Evolutionary conservation across 2,329 filamentous ascomycete species (phyloP).

Genomic region (Mycosphaerella sp.): DNA sequence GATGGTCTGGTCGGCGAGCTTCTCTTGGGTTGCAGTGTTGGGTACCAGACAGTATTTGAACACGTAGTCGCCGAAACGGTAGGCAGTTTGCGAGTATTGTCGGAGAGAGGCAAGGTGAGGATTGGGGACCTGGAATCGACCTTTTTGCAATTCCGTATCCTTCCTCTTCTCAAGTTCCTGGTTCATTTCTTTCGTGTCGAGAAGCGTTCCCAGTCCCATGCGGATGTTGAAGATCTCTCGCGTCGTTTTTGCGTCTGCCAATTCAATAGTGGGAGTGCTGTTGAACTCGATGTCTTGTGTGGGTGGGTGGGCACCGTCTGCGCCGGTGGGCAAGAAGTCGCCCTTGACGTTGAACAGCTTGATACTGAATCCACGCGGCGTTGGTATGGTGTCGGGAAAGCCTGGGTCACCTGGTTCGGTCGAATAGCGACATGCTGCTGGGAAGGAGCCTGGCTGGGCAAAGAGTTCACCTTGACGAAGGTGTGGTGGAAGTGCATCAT

Average conservation of each 20-base stretch:
- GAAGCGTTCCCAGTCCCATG: slow-evolving; percentile 33
- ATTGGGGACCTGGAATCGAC: slow-evolving; percentile 37
- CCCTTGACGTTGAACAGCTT: slow-evolving; percentile 46
- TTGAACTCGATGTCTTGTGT: slow-evolving; percentile 47
- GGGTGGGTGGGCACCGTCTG: slow-evolving; percentile 24
- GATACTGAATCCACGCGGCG: slow-evolving; percentile 45
- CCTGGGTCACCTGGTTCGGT: slow-evolving; percentile 32
- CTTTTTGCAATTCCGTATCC: slow-evolving; percentile 38
- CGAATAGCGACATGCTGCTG: slow-evolving; percentile 35
- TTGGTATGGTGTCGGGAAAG: slow-evolving; percentile 39
- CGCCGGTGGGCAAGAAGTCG: slow-evolving; percentile 38
- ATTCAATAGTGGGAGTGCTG: slow-evolving; percentile 43
- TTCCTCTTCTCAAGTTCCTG: slow-evolving; percentile 37
- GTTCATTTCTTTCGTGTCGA: slow-evolving; percentile 36
- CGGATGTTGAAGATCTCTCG: slow-evolving; percentile 41
- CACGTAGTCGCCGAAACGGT: slow-evolving; percentile 44
- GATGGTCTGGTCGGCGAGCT: slow-evolving; percentile 36
- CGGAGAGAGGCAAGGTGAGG: slow-evolving; percentile 36
- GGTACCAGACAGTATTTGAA: slow-evolving; percentile 45
- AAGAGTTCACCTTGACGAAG: slow-evolving; percentile 41
- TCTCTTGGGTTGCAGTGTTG: slow-evolving; percentile 37
- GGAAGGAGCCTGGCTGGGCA: slow-evolving; percentile 26
- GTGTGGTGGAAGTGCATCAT: slow-evolving; percentile 39
- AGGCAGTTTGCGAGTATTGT: slow-evolving; percentile 45
- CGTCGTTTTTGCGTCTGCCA: slow-evolving; percentile 42